Conservation (phyloP, 1,284 basidiomycete species). For the Ustilago bromivora region DNA sequence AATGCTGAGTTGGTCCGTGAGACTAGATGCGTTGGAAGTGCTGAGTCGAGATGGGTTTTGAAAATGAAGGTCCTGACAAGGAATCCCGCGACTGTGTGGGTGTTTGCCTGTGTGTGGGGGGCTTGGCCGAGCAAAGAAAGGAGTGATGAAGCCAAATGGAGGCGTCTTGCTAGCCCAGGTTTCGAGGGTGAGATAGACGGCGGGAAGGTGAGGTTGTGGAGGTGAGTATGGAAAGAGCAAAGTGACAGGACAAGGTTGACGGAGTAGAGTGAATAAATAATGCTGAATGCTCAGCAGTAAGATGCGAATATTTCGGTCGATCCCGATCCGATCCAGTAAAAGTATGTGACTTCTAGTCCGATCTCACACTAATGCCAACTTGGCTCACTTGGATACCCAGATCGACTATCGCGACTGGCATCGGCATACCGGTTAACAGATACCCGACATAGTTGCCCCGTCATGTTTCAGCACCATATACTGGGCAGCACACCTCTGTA, state of each 20-base stretch:
- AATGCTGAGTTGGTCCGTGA: neutral
- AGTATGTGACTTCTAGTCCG: too few relatives aligned
- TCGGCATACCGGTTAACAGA: too few relatives aligned
- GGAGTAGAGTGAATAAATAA: neutral
- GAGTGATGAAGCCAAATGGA: neutral
- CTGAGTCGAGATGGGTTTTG: constrained; percentile 8
- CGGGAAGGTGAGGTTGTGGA: neutral
- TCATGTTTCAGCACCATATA: too few relatives aligned
- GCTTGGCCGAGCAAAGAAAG: neutral
- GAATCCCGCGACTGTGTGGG: constrained; percentile 4
- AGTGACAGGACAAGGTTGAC: constrained; percentile 1
- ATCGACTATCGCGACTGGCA: too few relatives aligned
- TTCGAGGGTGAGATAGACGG: neutral
- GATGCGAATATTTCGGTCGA: neutral
- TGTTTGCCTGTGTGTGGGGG: neutral
- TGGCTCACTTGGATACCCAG: too few relatives aligned
- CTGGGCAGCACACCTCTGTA: too few relatives aligned
- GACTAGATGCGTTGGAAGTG: neutral
- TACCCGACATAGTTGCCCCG: too few relatives aligned
- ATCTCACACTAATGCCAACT: too few relatives aligned
- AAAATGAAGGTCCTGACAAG: constrained; percentile 4
- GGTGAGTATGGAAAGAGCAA: neutral
- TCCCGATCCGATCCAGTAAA: constrained; percentile 8
- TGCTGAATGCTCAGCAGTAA: constrained; percentile 2
- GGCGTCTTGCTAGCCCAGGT: neutral